phyloP scores from a whole-genome alignment of 1,284 basidiomycete genomes.

The Marasmius oreades region DNA sequence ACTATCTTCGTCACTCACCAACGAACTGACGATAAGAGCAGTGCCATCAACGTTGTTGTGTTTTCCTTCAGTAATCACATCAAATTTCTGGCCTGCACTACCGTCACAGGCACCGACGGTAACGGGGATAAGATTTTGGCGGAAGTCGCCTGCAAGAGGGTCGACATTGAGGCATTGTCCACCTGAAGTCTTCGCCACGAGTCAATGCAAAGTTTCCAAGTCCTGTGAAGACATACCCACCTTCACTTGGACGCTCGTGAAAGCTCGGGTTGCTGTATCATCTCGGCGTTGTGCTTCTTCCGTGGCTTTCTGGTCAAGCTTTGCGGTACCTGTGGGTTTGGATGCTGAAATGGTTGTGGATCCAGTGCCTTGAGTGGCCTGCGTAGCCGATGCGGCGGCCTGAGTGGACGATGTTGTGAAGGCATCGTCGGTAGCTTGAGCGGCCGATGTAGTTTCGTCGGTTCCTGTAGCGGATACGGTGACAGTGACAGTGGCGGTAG shows the following conservation, averaged over 20 bases:
- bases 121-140: constrained; percentile 18
- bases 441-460: not conserved
- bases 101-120: constrained; percentile 14
- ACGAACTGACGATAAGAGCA: constrained; percentile 14
- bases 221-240: not conserved
- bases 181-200: constrained; percentile 15
- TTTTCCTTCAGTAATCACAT: constrained; percentile 17
- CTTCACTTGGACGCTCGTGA: constrained; percentile 17
- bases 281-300: constrained; percentile 16
- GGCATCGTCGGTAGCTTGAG: not conserved
- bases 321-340: not conserved
- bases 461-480: not conserved
- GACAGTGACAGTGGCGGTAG: not conserved
- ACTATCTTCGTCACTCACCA: constrained; percentile 7
- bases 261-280: constrained; percentile 21
- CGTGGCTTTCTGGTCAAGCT: not conserved
- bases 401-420: not conserved
- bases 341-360: not conserved
- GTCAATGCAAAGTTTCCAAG: not conserved
- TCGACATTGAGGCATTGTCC: constrained; percentile 20
- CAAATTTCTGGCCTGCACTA: constrained; percentile 15
- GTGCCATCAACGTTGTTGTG: constrained; percentile 12
- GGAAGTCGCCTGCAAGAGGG: constrained; percentile 15
- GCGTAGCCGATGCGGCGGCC: not conserved
- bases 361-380: not conserved